Percentiles rank a stretch among this genome's conserved stretches.
phyloP scores from a whole-genome alignment of 306 rosid species.

The Vigna angularis region DNA sequence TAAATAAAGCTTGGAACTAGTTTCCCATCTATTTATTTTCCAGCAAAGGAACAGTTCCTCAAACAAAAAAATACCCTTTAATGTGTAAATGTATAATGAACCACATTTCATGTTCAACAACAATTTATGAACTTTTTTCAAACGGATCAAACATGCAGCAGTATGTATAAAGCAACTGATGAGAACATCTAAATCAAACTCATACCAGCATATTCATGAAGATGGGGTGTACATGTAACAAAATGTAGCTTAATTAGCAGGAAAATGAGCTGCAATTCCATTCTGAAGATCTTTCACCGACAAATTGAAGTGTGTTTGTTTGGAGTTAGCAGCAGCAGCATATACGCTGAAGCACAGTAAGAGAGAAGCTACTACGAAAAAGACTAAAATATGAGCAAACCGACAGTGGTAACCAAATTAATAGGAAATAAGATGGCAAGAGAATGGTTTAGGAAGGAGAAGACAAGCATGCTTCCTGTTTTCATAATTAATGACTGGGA shows the following conservation, averaged over 20 bases:
- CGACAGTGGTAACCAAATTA: constrained; percentile 51
- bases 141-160: constrained; percentile 1
- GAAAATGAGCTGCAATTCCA: constrained; percentile 58
- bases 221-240: constrained; percentile 38
- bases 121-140: neutral
- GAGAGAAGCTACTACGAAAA: neutral
- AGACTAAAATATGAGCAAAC: constrained; percentile 43
- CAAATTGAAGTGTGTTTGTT: constrained; percentile 37
- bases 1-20: neutral
- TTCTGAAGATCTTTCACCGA: constrained; percentile 52
- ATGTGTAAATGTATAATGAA: neutral
- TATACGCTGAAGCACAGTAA: constrained; percentile 1
- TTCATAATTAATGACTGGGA: constrained; percentile 30
- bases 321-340: constrained; percentile 31
- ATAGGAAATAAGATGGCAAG: constrained; percentile 1
- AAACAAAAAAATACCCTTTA: constrained; percentile 15
- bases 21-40: neutral
- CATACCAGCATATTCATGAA: constrained; percentile 75
- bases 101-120: neutral
- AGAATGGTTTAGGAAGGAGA: constrained; percentile 41
- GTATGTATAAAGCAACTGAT: constrained; percentile 8
- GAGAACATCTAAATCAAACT: constrained; percentile 28
- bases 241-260: constrained; percentile 58
- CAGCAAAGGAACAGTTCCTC: neutral
- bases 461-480: constrained; percentile 27